These are phyloP conservation scores for Tetracentron sinense DNA, from an alignment of 164 flowering plant species.

Conservation along the genomic window DNA sequence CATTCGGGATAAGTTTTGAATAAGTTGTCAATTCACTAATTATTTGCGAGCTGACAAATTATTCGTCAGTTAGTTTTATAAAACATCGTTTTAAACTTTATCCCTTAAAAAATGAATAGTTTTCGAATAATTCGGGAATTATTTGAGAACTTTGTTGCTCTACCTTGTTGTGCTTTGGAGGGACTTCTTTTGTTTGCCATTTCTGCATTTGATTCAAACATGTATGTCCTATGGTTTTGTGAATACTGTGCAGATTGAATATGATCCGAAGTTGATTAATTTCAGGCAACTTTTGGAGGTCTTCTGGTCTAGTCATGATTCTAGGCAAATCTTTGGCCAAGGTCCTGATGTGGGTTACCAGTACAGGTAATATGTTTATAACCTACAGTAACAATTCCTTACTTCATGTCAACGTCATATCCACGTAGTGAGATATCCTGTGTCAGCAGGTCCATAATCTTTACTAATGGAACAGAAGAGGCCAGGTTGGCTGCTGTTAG, in stretches of 20 bases:
- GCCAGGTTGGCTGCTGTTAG: slow-evolving; percentile 66
- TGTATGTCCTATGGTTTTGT: slow-evolving; percentile 8
- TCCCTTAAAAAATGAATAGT: too few relatives aligned
- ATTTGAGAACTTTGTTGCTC: too few relatives aligned
- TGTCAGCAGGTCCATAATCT: slow-evolving; percentile 71
- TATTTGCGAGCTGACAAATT: too few relatives aligned
- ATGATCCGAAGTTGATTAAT: slow-evolving; percentile 66
- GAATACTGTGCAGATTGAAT: slow-evolving; percentile 64
- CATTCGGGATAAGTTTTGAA: too few relatives aligned
- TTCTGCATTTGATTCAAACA: slow-evolving; percentile 1
- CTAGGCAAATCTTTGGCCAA: slow-evolving; percentile 95
- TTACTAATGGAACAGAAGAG: slow-evolving; percentile 81
- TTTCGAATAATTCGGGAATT: too few relatives aligned
- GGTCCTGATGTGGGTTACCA: slow-evolving; percentile 98
- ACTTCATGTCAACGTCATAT: neutral
- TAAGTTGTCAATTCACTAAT: too few relatives aligned
- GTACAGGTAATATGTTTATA: slow-evolving; percentile 55
- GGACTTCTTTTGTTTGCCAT: too few relatives aligned
- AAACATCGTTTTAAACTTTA: too few relatives aligned
- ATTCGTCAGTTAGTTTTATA: too few relatives aligned
- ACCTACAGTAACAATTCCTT: neutral
- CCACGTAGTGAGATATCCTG: slow-evolving; percentile 5
- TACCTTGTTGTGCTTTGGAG: too few relatives aligned
- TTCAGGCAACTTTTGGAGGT: slow-evolving; percentile 83
- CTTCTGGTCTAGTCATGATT: slow-evolving; percentile 94